phyloP scores from a whole-genome alignment of 257 asterid species.

The Solanum pimpinellifolium region DNA sequence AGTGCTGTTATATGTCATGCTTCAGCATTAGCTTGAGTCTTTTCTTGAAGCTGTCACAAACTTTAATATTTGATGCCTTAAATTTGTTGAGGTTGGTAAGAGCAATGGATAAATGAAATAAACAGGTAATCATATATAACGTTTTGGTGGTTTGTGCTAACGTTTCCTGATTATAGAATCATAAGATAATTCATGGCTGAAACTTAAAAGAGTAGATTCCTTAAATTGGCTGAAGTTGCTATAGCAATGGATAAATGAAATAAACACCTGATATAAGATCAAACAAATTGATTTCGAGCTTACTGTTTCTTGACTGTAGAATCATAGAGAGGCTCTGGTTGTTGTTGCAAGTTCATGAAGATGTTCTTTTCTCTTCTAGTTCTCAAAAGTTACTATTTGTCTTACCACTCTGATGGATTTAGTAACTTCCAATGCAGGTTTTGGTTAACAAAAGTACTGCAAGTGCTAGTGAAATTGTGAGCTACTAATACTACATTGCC shows the following conservation, averaged over 20 bases:
- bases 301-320: background rate
- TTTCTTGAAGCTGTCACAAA: background rate
- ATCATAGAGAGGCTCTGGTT: background rate
- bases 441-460: conserved; percentile 94
- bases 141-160: background rate
- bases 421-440: conserved; percentile 49
- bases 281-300: background rate
- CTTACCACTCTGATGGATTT: background rate
- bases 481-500: conserved; percentile 20
- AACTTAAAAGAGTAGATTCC: background rate
- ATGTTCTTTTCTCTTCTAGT: background rate
- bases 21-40: background rate
- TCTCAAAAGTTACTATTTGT: background rate
- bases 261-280: background rate
- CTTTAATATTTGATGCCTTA: background rate
- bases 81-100: background rate
- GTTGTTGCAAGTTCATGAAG: background rate
- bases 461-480: conserved; percentile 99
- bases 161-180: background rate
- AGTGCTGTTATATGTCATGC: background rate
- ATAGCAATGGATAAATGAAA: background rate
- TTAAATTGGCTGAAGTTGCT: background rate
- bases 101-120: background rate
- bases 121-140: background rate
- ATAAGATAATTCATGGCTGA: background rate